These are phyloP conservation scores for Malus hybrid DNA, from an alignment of 331 rosid genomes.

Conservation along the genomic window DNA sequence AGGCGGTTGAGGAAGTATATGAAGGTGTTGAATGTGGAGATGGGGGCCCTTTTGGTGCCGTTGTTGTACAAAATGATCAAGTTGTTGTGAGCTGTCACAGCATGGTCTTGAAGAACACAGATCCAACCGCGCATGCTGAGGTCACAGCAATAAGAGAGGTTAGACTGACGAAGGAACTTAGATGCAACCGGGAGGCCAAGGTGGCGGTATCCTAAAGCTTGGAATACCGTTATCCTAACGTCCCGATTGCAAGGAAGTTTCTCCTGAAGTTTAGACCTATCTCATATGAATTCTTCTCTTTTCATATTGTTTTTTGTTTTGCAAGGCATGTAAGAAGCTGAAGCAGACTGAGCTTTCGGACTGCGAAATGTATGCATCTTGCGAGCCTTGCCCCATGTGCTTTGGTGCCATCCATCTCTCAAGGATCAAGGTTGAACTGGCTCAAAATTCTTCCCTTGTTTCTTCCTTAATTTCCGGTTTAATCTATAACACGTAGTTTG, in stretches of 20 bases:
- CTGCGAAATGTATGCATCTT: not conserved
- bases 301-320: not conserved
- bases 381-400: not conserved
- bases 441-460: not conserved
- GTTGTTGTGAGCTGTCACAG: not conserved
- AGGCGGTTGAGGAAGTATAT: not conserved
- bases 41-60: not conserved
- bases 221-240: no score
- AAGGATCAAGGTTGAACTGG: not conserved
- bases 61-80: not conserved
- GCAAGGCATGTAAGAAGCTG: not conserved
- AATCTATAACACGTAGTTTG: not conserved
- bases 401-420: not conserved
- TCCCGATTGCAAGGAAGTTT: no score
- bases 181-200: no score
- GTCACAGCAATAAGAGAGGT: not conserved
- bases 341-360: not conserved
- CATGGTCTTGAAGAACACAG: not conserved
- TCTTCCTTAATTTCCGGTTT: not conserved
- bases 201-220: no score
- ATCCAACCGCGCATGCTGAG: not conserved
- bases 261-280: no score
- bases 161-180: no score
- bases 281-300: no score
- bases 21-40: not conserved